Evolutionary conservation across 73 alveolate species (phyloP), one percentile per base, ranked within the genome.

Genomic region (Blepharisma japonicum): DNA sequence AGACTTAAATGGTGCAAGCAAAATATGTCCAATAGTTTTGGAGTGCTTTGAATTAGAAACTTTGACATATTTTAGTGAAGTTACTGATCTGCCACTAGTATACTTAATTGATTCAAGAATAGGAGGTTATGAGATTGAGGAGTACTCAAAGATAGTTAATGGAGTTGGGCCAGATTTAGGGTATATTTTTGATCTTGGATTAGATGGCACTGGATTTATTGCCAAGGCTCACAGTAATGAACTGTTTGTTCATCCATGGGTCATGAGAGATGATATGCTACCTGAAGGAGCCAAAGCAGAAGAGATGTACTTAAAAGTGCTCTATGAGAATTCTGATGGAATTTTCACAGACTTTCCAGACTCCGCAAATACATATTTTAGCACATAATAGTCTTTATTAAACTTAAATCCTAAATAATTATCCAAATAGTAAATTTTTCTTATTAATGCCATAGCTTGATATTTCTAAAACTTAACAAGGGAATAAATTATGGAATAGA

Each of bases 131-230:
- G 45, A 71, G 20, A n/a, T 81, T 39, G 54, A 56, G 39, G 68
- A 56, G 50, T 77, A 77, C 11, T 6, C 77, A 6, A 50, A 61
- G 38, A 61, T 46, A 32, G 90, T 86, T 53, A 76, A 81, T 68
- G 91, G 82, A 6, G 89, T 84, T 7, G 91, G 91, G 2, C 91
- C 91, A 6, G n/a, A 80, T 50, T 14, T 32, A n/a, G 71, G 55
- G 21, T 39, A 38, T 46, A 48, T 83, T 23, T 81, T 83, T 81
- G 25, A 14, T 9, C 81, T 23, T 47, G 27, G 32, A 9, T 71
- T n/a, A 9, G 48, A 20, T 14, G 72, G n/a, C 18, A 74, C 83
- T 47, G 38, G 20, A 9, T 74, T 74, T 55, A 45, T 74, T 1
- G 20, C n/a, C 49, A n/a, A 74, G 45, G 83, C 83, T 3, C 83